Percentiles rank a stretch among this genome's conserved stretches.
Conservation (phyloP, 495 filamentous ascomycete species). For the Penicillium samsonianum region DNA sequence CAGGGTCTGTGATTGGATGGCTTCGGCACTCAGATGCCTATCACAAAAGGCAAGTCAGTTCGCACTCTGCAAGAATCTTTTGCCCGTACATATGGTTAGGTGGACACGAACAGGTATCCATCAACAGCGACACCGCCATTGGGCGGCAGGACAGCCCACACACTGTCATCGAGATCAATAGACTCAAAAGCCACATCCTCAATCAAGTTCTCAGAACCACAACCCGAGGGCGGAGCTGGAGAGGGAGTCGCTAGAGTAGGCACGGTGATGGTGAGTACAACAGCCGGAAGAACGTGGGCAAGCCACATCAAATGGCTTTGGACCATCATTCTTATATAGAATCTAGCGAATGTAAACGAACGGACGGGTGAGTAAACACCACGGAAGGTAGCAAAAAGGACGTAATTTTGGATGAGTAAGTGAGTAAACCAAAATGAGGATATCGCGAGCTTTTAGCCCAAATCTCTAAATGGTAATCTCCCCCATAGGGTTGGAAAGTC, state of each 20-base stretch:
- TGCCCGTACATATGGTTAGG: background rate
- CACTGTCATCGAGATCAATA: background rate
- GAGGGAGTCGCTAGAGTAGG: background rate
- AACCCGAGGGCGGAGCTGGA: background rate
- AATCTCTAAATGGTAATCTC: background rate
- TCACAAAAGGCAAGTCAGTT: background rate
- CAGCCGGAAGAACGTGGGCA: constrained; percentile 6
- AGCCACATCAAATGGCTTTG: constrained; percentile 9
- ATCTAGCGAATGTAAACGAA: constrained; percentile 1
- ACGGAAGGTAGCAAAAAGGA: background rate
- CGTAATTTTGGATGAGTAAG: background rate
- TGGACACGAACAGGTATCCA: constrained; percentile 2
- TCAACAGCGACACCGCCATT: background rate
- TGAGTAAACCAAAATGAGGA: background rate
- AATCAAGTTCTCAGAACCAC: constrained; percentile 3
- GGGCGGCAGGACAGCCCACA: background rate
- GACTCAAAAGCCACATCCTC: background rate
- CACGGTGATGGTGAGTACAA: constrained; percentile 4
- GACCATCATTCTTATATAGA: constrained; percentile 3
- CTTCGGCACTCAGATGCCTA: constrained; percentile 1
- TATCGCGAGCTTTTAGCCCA: background rate
- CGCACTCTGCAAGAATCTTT: background rate
- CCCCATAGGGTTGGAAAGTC: no score
- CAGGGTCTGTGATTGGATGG: background rate
- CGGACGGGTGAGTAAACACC: constrained; percentile 10